These are phyloP conservation scores for Nigrograna mackinnonii DNA, from an alignment of 2,329 filamentous ascomycete genomes.

Conservation along the genomic window DNA sequence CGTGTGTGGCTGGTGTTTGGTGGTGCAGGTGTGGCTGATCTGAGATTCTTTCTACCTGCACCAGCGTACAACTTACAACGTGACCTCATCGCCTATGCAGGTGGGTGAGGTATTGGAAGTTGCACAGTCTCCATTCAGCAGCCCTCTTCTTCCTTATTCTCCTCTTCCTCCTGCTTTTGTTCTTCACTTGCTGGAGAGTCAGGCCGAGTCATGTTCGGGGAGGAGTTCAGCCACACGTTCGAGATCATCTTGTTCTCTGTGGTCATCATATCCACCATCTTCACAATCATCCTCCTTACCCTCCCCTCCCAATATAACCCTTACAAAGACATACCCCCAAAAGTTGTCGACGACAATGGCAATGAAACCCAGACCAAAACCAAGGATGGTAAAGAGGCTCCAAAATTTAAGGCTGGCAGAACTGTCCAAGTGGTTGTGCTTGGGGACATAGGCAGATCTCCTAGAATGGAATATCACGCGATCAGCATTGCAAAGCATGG, in stretches of 20 bases:
- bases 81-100: too few species aligned
- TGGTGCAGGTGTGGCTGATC: too few species aligned
- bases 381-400: conserved; percentile 15
- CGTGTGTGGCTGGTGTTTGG: too few species aligned
- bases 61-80: too few species aligned
- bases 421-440: conserved; percentile 85
- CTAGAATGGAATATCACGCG: conserved; percentile 98
- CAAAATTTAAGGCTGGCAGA: conserved; percentile 40
- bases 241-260: conserved; percentile 45
- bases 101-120: too few species aligned
- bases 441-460: conserved; percentile 92
- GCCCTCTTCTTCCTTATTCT: too few species aligned
- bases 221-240: conserved; percentile 37
- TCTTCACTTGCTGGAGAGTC: too few species aligned
- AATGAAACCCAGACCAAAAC: not conserved
- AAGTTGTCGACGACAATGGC: conserved; percentile 19
- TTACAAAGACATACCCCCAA: conserved; percentile 32
- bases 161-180: too few species aligned
- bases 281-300: conserved; percentile 56
- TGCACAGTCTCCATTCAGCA: too few species aligned
- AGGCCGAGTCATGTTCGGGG: conserved; percentile 28
- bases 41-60: too few species aligned
- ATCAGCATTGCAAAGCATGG: conserved; percentile 86
- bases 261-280: conserved; percentile 47
- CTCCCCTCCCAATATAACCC: conserved; percentile 57